Evolutionary conservation across 2,329 filamentous ascomycete species (phyloP).

Genomic region (Sarocladium kiliense): DNA sequence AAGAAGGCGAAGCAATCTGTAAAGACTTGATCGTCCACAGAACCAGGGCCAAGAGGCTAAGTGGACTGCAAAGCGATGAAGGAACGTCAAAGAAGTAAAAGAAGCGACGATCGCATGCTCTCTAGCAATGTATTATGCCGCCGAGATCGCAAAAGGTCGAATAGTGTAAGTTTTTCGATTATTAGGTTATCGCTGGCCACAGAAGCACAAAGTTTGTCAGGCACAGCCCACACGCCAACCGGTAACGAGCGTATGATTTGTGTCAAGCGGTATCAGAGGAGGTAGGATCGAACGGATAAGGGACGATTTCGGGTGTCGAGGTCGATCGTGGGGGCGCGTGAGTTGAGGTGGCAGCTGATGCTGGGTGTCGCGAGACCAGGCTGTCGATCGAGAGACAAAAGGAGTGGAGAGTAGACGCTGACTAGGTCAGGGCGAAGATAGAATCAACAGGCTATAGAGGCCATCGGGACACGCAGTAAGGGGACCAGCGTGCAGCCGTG

Average conservation of each 20-base stretch:
- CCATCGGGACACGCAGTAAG: neutral
- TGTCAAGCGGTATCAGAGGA: neutral
- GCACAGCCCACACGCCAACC: neutral
- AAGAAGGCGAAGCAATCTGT: too few species aligned
- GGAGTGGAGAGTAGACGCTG: constrained; percentile 7
- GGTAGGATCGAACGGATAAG: neutral
- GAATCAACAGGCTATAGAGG: neutral
- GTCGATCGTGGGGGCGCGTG: neutral
- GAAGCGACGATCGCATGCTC: neutral
- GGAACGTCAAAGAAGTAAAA: neutral
- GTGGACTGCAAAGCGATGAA: neutral
- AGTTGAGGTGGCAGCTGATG: constrained; percentile 2
- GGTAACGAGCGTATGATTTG: neutral
- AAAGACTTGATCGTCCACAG: too few species aligned
- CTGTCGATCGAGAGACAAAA: neutral
- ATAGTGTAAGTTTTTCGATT: neutral
- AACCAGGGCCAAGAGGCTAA: too few species aligned
- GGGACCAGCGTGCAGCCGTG: neutral
- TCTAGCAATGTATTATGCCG: neutral
- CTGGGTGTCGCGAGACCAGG: constrained; percentile 5
- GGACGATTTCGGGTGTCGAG: neutral
- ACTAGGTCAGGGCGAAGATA: neutral
- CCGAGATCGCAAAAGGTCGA: neutral
- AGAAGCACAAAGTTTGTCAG: neutral
- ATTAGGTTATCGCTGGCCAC: neutral